These are phyloP conservation scores for Tephrocybe sp. DNA, from an alignment of 768 basidiomycete genomes.

Conservation along the genomic window DNA sequence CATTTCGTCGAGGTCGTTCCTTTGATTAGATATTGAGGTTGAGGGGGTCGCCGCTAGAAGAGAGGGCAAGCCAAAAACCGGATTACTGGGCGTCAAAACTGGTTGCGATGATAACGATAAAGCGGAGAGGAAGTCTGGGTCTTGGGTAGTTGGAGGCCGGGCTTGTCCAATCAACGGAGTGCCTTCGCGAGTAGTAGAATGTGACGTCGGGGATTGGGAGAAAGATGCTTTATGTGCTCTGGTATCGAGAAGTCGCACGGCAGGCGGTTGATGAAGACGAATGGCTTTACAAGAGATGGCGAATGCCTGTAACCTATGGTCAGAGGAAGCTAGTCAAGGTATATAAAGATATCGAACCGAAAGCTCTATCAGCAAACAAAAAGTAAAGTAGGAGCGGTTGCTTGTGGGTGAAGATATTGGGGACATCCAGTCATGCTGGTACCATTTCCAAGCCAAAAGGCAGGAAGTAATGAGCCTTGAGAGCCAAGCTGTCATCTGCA, in stretches of 20 bases:
- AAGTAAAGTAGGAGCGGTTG: slow-evolving; percentile 45
- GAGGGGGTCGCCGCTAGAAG: slow-evolving; percentile 33
- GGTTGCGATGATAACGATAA: slow-evolving; percentile 68
- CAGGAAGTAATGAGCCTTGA: slow-evolving; percentile 50
- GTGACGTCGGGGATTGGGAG: slow-evolving; percentile 46
- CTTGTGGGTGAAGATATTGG: slow-evolving; percentile 31
- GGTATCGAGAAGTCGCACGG: slow-evolving; percentile 67
- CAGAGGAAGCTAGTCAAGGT: background rate
- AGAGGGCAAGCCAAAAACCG: slow-evolving; percentile 73
- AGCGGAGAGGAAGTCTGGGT: slow-evolving; percentile 59
- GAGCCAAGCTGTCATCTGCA: slow-evolving; percentile 61
- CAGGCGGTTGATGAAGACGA: slow-evolving; percentile 64
- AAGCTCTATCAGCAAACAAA: slow-evolving; percentile 50
- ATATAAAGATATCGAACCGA: slow-evolving; percentile 39
- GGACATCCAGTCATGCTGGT: slow-evolving; percentile 36
- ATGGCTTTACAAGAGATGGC: slow-evolving; percentile 51
- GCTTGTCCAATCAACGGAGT: slow-evolving; percentile 16
- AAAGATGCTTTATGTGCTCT: slow-evolving; percentile 38
- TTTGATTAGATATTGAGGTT: slow-evolving; percentile 20
- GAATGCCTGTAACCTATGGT: slow-evolving; percentile 40
- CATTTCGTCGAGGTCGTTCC: slow-evolving; percentile 43
- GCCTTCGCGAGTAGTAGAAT: slow-evolving; percentile 14
- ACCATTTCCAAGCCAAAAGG: slow-evolving; percentile 41
- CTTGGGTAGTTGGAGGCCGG: slow-evolving; percentile 24
- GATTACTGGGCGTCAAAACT: slow-evolving; percentile 42